A percentile compares a stretch with the other conserved stretches of the same genome.
Evolutionary conservation across 371 early-diverging fungal genomes (phyloP).

Genomic region (Aphelidium insulamus): DNA sequence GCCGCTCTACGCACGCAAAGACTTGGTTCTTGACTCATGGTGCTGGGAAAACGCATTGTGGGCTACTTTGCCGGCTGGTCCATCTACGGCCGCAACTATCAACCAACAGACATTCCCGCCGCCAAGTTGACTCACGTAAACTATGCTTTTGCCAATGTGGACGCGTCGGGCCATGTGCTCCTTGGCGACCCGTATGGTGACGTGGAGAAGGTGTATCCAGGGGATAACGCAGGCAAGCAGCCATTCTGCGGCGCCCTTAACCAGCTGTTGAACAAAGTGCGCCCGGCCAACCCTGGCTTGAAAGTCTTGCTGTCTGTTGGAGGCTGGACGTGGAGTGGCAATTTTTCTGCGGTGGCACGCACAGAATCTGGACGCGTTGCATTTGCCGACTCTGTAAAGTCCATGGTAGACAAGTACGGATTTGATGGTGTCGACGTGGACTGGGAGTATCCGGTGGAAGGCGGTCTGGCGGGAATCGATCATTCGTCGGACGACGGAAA

Average conservation of each 20-base stretch:
- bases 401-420: constrained; percentile 8
- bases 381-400: constrained; percentile 11
- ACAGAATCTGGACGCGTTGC: constrained; percentile 4
- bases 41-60: no score
- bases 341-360: constrained; percentile 42
- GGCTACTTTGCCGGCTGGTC: constrained; percentile 39
- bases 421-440: constrained; percentile 34
- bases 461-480: constrained; percentile 28
- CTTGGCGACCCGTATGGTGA: constrained; percentile 56
- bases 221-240: constrained; percentile 23
- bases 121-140: constrained; percentile 51
- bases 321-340: constrained; percentile 68
- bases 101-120: constrained; percentile 33
- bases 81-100: constrained; percentile 44
- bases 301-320: constrained; percentile 57
- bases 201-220: constrained; percentile 29
- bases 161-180: constrained; percentile 31
- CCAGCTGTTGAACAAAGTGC: neutral
- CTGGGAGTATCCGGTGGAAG: constrained; percentile 70
- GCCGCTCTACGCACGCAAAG: no score
- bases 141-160: constrained; percentile 70
- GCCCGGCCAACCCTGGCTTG: constrained; percentile 31
- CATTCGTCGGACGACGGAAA: constrained; percentile 34
- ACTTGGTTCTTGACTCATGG: no score
- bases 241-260: neutral